Conservation (phyloP, 2,329 filamentous ascomycete genomes). For the Colletotrichum cuscutae region DNA sequence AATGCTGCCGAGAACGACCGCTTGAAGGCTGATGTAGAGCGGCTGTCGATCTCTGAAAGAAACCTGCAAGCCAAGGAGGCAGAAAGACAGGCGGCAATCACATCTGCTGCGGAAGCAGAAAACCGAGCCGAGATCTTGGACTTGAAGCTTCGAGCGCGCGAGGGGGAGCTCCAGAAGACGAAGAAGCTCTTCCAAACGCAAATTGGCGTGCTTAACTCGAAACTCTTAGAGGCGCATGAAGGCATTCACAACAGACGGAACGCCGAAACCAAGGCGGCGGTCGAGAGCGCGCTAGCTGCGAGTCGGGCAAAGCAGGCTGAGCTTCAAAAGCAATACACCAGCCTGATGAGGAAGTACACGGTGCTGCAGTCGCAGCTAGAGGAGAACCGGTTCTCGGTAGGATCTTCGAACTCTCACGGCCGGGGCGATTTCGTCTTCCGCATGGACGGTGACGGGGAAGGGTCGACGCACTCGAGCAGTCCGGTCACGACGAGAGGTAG, state of each 20-base stretch:
- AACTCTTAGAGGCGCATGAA: constrained; percentile 52
- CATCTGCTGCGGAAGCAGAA: constrained; percentile 68
- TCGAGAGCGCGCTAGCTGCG: constrained; percentile 60
- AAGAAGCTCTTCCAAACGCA: constrained; percentile 59
- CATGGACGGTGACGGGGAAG: constrained; percentile 37
- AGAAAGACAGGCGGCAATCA: constrained; percentile 65
- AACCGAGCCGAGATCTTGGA: constrained; percentile 68
- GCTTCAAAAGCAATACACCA: constrained; percentile 61
- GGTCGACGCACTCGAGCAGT: constrained; percentile 43
- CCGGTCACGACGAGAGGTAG: constrained; percentile 49
- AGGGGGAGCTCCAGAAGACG: constrained; percentile 57
- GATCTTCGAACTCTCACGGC: constrained; percentile 32
- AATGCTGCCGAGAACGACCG: constrained; percentile 69
- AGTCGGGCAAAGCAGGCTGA: constrained; percentile 64
- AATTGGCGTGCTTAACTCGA: constrained; percentile 57
- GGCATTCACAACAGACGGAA: constrained; percentile 39
- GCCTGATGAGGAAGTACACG: constrained; percentile 62
- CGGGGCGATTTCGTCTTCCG: constrained; percentile 33
- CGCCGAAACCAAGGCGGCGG: constrained; percentile 46
- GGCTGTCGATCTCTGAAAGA: constrained; percentile 69
- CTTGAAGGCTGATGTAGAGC: constrained; percentile 67
- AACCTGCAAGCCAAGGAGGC: constrained; percentile 73
- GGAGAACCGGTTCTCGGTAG: constrained; percentile 31
- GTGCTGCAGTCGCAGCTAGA: constrained; percentile 55
- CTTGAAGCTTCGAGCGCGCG: constrained; percentile 64